phyloP scores from a whole-genome alignment of 352 stramenopile genomes.

The Globisporangium splendens region DNA sequence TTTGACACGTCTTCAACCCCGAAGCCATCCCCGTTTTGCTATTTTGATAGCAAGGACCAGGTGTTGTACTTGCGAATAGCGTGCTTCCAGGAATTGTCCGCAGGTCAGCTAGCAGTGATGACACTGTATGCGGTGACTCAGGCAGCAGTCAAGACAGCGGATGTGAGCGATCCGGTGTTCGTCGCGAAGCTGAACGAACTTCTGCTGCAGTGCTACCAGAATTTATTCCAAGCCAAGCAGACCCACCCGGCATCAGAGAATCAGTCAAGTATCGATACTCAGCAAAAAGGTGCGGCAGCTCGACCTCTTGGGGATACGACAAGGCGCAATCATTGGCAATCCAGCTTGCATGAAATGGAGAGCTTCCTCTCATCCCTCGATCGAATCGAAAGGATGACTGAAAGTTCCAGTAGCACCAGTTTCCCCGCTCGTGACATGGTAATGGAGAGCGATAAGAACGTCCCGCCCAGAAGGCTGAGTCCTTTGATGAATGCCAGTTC shows the following conservation, averaged over 20 bases:
- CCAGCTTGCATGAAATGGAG: constrained; percentile 46
- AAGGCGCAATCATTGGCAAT: constrained; percentile 29
- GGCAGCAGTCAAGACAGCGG: constrained; percentile 20
- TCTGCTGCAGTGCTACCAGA: constrained; percentile 60
- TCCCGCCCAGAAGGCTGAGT: constrained; percentile 1
- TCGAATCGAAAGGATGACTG: neutral
- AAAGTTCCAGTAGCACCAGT: neutral
- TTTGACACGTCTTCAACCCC: neutral
- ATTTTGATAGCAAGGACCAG: constrained; percentile 16
- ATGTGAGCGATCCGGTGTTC: constrained; percentile 52
- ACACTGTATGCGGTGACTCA: constrained; percentile 49
- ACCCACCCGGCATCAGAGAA: neutral
- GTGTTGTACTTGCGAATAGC: constrained; percentile 31
- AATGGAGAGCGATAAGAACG: constrained; percentile 1
- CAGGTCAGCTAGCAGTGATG: constrained; percentile 50
- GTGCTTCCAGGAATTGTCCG: constrained; percentile 35
- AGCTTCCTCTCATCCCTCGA: constrained; percentile 41
- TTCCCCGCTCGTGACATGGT: neutral
- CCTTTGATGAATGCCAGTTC: constrained; percentile 11
- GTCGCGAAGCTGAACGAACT: constrained; percentile 45
- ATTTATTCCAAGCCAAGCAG: constrained; percentile 32
- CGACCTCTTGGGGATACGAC: neutral
- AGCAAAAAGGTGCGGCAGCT: neutral
- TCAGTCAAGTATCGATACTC: neutral
- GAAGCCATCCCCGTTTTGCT: neutral